Percentiles rank a stretch among this genome's conserved stretches.
Conservation (phyloP, 805 yeast species). For the Jamesozyma lodderae region DNA sequence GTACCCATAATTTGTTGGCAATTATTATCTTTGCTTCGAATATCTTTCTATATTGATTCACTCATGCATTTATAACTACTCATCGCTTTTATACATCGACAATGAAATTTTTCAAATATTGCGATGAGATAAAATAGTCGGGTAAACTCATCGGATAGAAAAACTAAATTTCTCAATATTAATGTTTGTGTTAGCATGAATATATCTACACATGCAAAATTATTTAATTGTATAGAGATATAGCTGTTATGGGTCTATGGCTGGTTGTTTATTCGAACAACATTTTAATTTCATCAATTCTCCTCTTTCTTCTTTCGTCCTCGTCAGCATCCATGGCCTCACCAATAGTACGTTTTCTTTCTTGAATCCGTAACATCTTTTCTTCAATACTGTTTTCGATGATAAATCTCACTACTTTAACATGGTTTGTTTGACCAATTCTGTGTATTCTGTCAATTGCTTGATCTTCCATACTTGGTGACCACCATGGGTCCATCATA, state of each 20-base stretch:
- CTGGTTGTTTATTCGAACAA: constrained; percentile 49
- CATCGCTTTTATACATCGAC: constrained; percentile 81
- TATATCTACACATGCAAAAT: no score
- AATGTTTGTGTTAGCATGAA: no score
- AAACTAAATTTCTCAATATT: no score
- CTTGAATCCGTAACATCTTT: constrained; percentile 81
- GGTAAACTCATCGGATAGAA: no score
- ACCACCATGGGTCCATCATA: constrained; percentile 98
- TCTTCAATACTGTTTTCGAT: constrained; percentile 79
- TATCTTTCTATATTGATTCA: no score
- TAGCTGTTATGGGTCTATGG: no score
- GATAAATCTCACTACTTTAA: constrained; percentile 70
- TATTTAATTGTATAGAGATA: no score
- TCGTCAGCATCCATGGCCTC: constrained; percentile 75
- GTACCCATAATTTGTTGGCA: constrained; percentile 74
- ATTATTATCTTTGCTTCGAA: no score
- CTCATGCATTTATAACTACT: constrained; percentile 76
- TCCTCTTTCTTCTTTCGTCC: constrained; percentile 59
- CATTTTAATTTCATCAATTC: constrained; percentile 65
- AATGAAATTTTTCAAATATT: constrained; percentile 2
- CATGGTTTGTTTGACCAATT: constrained; percentile 72
- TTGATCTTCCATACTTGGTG: constrained; percentile 82
- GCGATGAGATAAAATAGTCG: constrained; percentile 8
- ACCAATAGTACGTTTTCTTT: constrained; percentile 63
- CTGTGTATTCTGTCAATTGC: constrained; percentile 88